A percentile compares a stretch with the other conserved stretches of the same genome.
phyloP scores from a whole-genome alignment of 2,329 filamentous ascomycete genomes.

The Penicillium fuscoglaucum region DNA sequence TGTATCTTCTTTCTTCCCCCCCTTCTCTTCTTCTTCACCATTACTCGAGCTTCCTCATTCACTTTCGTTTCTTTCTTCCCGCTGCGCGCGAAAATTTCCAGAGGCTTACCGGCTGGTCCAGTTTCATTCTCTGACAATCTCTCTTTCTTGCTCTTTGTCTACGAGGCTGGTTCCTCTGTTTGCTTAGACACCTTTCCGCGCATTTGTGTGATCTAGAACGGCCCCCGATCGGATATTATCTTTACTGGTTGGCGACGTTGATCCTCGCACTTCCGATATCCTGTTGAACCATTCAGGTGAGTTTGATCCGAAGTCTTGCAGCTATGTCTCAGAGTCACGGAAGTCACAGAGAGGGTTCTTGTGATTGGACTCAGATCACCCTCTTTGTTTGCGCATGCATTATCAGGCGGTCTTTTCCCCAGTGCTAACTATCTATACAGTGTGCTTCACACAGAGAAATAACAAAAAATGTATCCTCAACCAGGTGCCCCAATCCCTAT shows the following conservation, averaged over 20 bases:
- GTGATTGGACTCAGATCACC: neutral
- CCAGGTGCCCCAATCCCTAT: constrained; percentile 79
- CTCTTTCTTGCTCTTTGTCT: constrained; percentile 31
- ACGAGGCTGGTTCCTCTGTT: constrained; percentile 42
- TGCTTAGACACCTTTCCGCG: neutral
- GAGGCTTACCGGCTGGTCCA: constrained; percentile 41
- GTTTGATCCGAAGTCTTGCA: constrained; percentile 22
- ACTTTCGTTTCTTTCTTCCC: constrained; percentile 36
- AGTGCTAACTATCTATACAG: constrained; percentile 23
- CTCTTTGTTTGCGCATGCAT: constrained; percentile 23
- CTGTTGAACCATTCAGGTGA: constrained; percentile 14
- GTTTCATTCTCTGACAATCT: constrained; percentile 31
- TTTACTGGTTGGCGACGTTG: constrained; percentile 8
- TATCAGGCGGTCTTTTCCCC: constrained; percentile 21
- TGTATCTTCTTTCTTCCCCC: constrained; percentile 15
- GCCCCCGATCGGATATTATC: constrained; percentile 14
- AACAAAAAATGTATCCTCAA: constrained; percentile 69
- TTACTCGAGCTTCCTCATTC: constrained; percentile 21
- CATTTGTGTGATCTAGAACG: constrained; percentile 12
- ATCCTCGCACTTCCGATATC: constrained; percentile 12
- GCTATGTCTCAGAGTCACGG: constrained; percentile 11
- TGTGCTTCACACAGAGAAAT: constrained; percentile 8
- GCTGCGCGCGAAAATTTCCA: constrained; percentile 37
- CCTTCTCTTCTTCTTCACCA: constrained; percentile 15
- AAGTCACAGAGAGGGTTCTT: constrained; percentile 9